Evolutionary conservation across 176 grass and related monocot species (phyloP), one percentile per base, ranked within the genome.

Genomic region (Oryza glaberrima): DNA sequence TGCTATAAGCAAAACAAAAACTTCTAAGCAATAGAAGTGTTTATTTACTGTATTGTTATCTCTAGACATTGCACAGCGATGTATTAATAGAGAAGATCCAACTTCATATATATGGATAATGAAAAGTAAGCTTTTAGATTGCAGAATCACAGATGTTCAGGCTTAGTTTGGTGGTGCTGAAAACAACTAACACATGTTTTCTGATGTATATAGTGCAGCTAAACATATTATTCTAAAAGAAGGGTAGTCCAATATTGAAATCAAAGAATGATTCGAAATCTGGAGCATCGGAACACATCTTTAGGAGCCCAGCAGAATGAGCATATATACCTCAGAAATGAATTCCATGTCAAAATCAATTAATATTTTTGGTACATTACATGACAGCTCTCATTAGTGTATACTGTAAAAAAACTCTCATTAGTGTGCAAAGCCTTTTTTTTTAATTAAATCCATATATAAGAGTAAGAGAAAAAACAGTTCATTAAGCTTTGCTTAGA

Each of bases 111-210:
- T 61, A 30, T 72, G 16, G 11, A 82, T 60, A 36, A 61, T 15
- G 8, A 11, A 60, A 82, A 3, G 9, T 43, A 82, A 81, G 13
- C 19, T 60, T 41, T 71, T 22, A 52, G 49, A 52, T 52, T 52
- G 49, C 6, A 30, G 68, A 41, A 41, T 41, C 7, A 41, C 40
- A 41, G 64, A 35, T 81, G 67, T 14, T 17, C 0, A 12, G 47
- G 51, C 22, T 17, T 0, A 38, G 28, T 73, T 17, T 49, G 44
- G 26, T 49, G 22, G 20, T 13, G 46, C 36, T 73, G 80, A 35
- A 30, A 73, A 73, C 51, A 63, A 32, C 68, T 74, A n/a, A 6
- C 38, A 44, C 30, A 73, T 47, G 48, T 80, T 35, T 11, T 81
- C 7, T 58, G 16, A 58, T 58, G 54, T n/a, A n/a, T 58, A 52